Conservation (phyloP, 768 basidiomycete species). For the Lanmaoa rubissima region DNA sequence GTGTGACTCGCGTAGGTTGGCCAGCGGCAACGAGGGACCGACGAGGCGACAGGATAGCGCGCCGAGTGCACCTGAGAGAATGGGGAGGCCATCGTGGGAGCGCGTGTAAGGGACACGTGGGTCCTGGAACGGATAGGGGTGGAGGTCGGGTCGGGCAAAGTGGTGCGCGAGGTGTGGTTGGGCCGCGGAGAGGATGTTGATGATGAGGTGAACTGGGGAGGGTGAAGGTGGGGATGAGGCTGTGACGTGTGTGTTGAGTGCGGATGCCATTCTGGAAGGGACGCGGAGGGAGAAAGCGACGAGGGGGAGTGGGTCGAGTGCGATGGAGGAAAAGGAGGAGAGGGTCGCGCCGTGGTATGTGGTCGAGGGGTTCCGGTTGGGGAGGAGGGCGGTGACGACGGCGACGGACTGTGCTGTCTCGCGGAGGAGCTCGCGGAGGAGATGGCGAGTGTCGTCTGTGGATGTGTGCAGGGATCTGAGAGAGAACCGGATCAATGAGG, state of each 20-base stretch:
- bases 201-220: slow-evolving; percentile 51
- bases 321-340: slow-evolving; percentile 89
- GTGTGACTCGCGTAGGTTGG: slow-evolving; percentile 42
- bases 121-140: slow-evolving; percentile 57
- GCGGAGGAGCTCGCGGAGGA: slow-evolving; percentile 60
- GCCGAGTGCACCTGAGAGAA: slow-evolving; percentile 61
- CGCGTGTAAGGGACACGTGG: slow-evolving; percentile 36
- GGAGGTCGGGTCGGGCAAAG: slow-evolving; percentile 72
- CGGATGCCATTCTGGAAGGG: slow-evolving; percentile 82
- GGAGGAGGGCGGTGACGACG: slow-evolving; percentile 73
- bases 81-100: slow-evolving; percentile 54
- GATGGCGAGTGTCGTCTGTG: slow-evolving; percentile 15
- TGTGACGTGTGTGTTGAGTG: slow-evolving; percentile 39
- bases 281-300: slow-evolving; percentile 87
- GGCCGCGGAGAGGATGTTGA: slow-evolving; percentile 75
- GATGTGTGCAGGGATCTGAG: slow-evolving; percentile 3
- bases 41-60: slow-evolving; percentile 72
- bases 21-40: slow-evolving; percentile 56
- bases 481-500: neutral
- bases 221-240: neutral
- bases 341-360: slow-evolving; percentile 87
- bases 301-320: slow-evolving; percentile 85
- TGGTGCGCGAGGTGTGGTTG: slow-evolving; percentile 61
- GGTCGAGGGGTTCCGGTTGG: neutral
- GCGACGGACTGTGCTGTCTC: slow-evolving; percentile 84